Conservation (phyloP, 164 flowering plant genomes). For the Annona cherimola region DNA sequence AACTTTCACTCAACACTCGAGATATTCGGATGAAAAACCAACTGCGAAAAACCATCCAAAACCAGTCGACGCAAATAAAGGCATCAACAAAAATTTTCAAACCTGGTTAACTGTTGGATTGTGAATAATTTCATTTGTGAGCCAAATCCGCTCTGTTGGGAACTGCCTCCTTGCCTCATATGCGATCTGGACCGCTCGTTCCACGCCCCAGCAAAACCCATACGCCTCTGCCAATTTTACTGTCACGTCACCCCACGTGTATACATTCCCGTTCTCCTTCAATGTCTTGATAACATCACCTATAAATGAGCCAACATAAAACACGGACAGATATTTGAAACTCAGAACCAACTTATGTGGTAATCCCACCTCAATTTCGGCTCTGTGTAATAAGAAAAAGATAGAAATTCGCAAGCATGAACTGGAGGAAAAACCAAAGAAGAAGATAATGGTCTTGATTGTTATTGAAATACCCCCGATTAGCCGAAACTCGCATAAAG, state of each 20-base stretch:
- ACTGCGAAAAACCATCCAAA: background rate
- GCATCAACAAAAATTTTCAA: background rate
- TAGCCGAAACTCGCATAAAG: too few species aligned
- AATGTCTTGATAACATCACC: conserved; percentile 85
- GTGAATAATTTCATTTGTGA: conserved; percentile 91
- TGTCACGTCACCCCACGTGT: conserved; percentile 91
- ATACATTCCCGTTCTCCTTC: conserved; percentile 75
- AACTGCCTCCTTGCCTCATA: conserved; percentile 95
- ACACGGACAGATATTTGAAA: background rate
- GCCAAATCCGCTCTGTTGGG: conserved; percentile 85
- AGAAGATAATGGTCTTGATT: too few species aligned
- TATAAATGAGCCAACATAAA: conserved; percentile 4
- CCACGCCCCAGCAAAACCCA: conserved; percentile 99
- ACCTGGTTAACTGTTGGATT: conserved; percentile 97
- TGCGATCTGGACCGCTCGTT: conserved; percentile 98
- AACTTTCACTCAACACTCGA: background rate
- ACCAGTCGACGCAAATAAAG: background rate
- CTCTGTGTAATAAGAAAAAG: background rate
- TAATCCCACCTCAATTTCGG: background rate
- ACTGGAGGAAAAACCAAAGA: too few species aligned
- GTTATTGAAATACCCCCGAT: too few species aligned
- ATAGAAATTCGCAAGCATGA: background rate
- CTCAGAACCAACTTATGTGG: background rate
- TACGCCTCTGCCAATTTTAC: conserved; percentile 81
- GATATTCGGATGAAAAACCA: background rate